Evolutionary conservation across 192 early-diverging fungal species (phyloP), one percentile per base, ranked within the genome.

Genomic region (Geranomyces michiganensis): DNA sequence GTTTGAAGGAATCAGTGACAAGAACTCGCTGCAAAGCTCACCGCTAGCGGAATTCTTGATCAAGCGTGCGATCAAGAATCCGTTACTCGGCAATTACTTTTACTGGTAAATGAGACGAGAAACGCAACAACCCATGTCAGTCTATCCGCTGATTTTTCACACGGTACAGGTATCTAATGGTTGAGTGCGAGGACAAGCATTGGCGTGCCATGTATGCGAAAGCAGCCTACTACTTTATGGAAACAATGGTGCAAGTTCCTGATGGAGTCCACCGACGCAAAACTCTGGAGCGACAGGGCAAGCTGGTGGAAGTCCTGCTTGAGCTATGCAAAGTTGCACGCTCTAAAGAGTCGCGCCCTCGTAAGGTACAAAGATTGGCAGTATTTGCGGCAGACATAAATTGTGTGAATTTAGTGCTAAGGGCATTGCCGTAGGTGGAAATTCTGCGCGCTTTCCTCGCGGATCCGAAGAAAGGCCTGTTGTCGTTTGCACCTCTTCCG

Each of bases 41-140:
- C 82, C 82, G 4, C 66, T 99, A 43, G 93, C 87, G 0, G 87
- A 90, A 32, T 98, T 99, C 76, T 77, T 99, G 62, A 92, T 97
- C 53, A 91, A 93, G 68, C 88, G 97, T 0, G 89, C 92, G 14
- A 80, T 96, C 26, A 77, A 86, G 48, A 97, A 96, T 71, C 87
- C 87, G 12, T 82, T 91, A 19, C 80, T 99, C 59, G 97, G 95
- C 58, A 98, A 95, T 79, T 91, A 92, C 58, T 93, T 98, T 62
- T 89, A 96, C 78, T 99, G 96, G 96, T 91, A 41, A 41, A 7
- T 10, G 3, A 7, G 5, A 10, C 36, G 36, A 41, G 10, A 10
- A 10, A 10, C 36, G n/a, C 36, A 10, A 7, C 36, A 41, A 41
- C 5, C 36, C 3, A 41, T 10, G 3, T 3, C 5, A 10, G 3